Conservation (phyloP, 495 filamentous ascomycete species). For the Penicillium chermesinum region DNA sequence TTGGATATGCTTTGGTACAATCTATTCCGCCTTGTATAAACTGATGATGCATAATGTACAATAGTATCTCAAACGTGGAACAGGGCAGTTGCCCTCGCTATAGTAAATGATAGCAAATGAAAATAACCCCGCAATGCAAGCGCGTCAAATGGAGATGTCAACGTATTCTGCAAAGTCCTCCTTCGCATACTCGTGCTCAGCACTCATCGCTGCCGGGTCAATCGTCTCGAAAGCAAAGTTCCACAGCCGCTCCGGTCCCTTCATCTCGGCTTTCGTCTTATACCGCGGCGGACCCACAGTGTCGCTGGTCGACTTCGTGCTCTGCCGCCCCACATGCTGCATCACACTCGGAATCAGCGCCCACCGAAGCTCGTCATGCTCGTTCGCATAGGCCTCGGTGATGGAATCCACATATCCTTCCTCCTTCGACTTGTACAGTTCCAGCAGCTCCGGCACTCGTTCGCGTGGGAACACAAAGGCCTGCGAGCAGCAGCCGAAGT, state of each 20-base stretch:
- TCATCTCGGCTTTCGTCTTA: background rate
- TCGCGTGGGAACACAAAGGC: background rate
- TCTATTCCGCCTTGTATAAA: too few species aligned
- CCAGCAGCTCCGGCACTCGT: background rate
- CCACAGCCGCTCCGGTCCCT: background rate
- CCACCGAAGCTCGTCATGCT: conserved; percentile 33
- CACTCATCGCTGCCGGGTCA: background rate
- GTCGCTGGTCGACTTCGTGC: conserved; percentile 16
- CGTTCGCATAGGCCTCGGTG: conserved; percentile 40
- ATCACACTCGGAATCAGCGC: conserved; percentile 45
- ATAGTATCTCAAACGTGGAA: background rate
- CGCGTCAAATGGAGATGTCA: background rate
- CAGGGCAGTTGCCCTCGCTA: background rate
- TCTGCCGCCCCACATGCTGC: conserved; percentile 43
- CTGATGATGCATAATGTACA: background rate
- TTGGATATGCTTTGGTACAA: too few species aligned
- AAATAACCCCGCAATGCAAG: background rate
- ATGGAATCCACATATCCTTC: conserved; percentile 33
- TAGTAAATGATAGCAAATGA: background rate
- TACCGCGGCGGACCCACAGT: background rate
- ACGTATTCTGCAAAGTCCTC: background rate
- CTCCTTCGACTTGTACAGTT: background rate
- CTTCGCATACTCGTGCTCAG: background rate
- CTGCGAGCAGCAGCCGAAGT: conserved; percentile 44
- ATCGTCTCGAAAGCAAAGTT: background rate